Evolutionary conservation across 2,329 filamentous ascomycete species (phyloP), one percentile per base, ranked within the genome.

Genomic region (Aspergillus ochraceus): DNA sequence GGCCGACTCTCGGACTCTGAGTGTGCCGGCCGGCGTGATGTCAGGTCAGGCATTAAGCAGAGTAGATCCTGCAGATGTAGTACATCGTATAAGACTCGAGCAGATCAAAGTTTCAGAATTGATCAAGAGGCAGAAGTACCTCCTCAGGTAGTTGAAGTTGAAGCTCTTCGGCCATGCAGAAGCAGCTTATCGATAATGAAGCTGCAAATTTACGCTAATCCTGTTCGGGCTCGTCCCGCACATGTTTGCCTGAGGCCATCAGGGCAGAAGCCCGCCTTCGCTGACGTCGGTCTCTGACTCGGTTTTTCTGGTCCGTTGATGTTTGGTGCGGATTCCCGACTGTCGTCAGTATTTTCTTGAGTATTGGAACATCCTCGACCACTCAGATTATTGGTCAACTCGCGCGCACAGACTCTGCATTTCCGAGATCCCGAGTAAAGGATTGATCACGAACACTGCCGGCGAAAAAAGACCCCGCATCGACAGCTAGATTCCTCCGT

Each of bases 141-240:
- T 29, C 26, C 26, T 36, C 32, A 6, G 32, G 5, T 36, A 36
- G 32, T 12, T 36, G 32, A 36, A 36, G 12, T 12, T 36, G 12
- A 36, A 36, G 32, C 32, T 36, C 32, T 36, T 12, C 12, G 17
- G 14, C 32, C 32, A 36, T 36, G 10, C 12, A 26, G 24, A 5
- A 26, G 30, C 30, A 36, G 30, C 52, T 68, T 69, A 69, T 69
- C 66, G 67, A 69, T 68, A 68, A 65, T 30, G 22, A 6, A 51
- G 4, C 30, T 17, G 32, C 32, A 42, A 11, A 50, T 29, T 30
- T 1, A 22, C 50, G 32, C 65, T 66, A 65, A 55, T 39, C 58
- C 58, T 2, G 10, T 58, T 59, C 26, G 26, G 58, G 60, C 54
- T 36, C 59, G 60, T 64, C 65, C 64, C 63, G 62, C 63, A 61